Conservation (phyloP, 108 stramenopile species). For the Stephanodiscus triporus region DNA sequence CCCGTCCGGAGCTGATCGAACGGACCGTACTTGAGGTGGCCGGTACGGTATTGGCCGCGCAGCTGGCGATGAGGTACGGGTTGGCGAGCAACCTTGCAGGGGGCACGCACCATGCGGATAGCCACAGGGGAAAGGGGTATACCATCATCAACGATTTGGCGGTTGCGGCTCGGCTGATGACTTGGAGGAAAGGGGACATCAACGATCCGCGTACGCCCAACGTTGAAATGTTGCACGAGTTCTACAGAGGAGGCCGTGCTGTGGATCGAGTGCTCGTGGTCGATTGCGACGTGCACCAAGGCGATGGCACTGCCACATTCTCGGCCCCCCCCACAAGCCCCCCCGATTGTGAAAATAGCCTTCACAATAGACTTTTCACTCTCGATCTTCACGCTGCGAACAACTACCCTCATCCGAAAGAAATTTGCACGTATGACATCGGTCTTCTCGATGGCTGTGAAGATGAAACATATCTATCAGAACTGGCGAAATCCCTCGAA, state of each 20-base stretch:
- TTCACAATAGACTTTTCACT: constrained; percentile 57
- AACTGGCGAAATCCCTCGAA: constrained; percentile 48
- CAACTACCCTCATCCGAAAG: constrained; percentile 77
- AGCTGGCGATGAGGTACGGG: constrained; percentile 76
- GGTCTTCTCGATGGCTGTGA: constrained; percentile 55
- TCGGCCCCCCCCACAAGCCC: not conserved
- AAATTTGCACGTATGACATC: constrained; percentile 66
- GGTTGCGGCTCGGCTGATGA: constrained; percentile 61
- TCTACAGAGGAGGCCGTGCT: constrained; percentile 29
- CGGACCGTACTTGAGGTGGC: constrained; percentile 79
- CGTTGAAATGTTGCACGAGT: constrained; percentile 11
- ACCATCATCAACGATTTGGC: constrained; percentile 85
- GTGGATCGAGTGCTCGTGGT: constrained; percentile 75
- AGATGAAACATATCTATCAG: constrained; percentile 65
- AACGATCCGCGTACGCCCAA: not conserved
- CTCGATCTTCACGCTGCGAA: constrained; percentile 71
- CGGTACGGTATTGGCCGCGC: constrained; percentile 72
- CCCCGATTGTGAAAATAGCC: not conserved
- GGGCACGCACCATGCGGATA: constrained; percentile 84
- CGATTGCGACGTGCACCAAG: constrained; percentile 91
- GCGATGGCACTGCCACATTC: constrained; percentile 50
- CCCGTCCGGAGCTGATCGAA: constrained; percentile 64
- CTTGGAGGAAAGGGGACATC: constrained; percentile 41
- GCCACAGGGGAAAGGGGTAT: constrained; percentile 67
- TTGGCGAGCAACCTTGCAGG: constrained; percentile 80